phyloP scores from a whole-genome alignment of 345 rosid species.

The Tarenaya hassleriana region DNA sequence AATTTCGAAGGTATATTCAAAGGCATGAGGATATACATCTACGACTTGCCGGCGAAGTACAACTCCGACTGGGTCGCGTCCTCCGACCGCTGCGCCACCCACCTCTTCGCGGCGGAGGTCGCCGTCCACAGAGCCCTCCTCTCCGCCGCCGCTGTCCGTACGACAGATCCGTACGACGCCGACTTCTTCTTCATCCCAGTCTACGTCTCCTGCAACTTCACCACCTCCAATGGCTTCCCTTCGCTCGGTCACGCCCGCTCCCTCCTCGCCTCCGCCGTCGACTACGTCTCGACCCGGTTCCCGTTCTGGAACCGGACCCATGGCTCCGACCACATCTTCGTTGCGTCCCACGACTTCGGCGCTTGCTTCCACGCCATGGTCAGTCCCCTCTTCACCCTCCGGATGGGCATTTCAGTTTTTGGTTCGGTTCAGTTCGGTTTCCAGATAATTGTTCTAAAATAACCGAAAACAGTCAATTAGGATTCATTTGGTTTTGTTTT shows the following conservation, averaged over 20 bases:
- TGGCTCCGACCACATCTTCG: conserved; percentile 85
- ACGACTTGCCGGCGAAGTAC: conserved; percentile 63
- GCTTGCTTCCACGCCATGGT: conserved; percentile 95
- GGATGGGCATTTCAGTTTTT: no score
- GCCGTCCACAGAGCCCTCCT: conserved; percentile 70
- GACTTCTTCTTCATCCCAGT: conserved; percentile 96
- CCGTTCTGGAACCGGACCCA: conserved; percentile 79
- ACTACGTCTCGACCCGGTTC: conserved; percentile 39
- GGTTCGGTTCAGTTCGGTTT: no score
- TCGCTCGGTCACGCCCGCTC: conserved; percentile 84
- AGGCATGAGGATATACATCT: conserved; percentile 73
- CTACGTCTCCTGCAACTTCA: conserved; percentile 92
- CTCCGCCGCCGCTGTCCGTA: conserved; percentile 41
- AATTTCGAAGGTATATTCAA: conserved; percentile 31
- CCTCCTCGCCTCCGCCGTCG: conserved; percentile 57
- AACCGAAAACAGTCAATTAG: no score
- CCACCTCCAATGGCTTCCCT: conserved; percentile 82
- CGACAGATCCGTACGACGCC: conserved; percentile 69
- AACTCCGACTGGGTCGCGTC: conserved; percentile 67
- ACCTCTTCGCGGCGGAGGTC: conserved; percentile 88
- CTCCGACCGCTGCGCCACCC: conserved; percentile 70
- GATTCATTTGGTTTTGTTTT: no score
- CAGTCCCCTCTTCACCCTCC: background rate
- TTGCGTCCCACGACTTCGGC: conserved; percentile 91
- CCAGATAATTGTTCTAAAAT: no score